A percentile compares a stretch with the other conserved stretches of the same genome.
phyloP scores from a whole-genome alignment of 768 basidiomycete species.

The Lentinus brumalis region DNA sequence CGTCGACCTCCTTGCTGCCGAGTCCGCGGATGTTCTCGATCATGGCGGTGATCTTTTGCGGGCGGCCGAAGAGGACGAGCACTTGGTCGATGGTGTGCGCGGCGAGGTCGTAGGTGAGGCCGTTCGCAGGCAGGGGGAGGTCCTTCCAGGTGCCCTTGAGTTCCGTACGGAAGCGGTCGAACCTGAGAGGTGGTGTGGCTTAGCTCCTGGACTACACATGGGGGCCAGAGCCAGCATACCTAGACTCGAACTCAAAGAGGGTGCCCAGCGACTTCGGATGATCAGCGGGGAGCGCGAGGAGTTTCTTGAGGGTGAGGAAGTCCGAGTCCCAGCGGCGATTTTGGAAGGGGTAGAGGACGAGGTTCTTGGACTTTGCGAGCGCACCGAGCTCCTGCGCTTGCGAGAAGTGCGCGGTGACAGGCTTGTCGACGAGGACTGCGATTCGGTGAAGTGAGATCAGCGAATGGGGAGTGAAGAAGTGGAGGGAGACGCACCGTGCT shows the following conservation, averaged over 20 bases:
- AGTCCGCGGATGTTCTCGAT: conserved; percentile 69
- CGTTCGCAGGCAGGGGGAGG: conserved; percentile 56
- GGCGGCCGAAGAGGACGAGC: conserved; percentile 74
- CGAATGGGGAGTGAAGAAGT: background rate
- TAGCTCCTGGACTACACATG: background rate
- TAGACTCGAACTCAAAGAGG: conserved; percentile 73
- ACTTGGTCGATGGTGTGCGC: conserved; percentile 81
- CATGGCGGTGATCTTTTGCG: conserved; percentile 66
- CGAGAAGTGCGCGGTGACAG: conserved; percentile 59
- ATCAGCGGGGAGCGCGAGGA: conserved; percentile 55
- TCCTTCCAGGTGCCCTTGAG: conserved; percentile 85
- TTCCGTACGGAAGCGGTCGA: conserved; percentile 69
- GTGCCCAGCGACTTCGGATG: conserved; percentile 59
- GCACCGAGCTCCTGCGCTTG: conserved; percentile 63
- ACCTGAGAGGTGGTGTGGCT: conserved; percentile 41
- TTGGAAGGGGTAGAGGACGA: conserved; percentile 72
- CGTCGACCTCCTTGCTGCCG: conserved; percentile 66
- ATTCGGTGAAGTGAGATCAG: background rate
- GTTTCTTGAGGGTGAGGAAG: conserved; percentile 63
- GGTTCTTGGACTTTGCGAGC: conserved; percentile 58
- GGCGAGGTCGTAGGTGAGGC: conserved; percentile 77
- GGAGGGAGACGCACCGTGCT: conserved; percentile 54
- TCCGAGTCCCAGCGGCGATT: conserved; percentile 82
- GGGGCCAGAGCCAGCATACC: conserved; percentile 44
- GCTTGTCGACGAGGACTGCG: conserved; percentile 79